Conservation (phyloP, 1,139 yeast species). For the Suhomyces choctaworum region DNA sequence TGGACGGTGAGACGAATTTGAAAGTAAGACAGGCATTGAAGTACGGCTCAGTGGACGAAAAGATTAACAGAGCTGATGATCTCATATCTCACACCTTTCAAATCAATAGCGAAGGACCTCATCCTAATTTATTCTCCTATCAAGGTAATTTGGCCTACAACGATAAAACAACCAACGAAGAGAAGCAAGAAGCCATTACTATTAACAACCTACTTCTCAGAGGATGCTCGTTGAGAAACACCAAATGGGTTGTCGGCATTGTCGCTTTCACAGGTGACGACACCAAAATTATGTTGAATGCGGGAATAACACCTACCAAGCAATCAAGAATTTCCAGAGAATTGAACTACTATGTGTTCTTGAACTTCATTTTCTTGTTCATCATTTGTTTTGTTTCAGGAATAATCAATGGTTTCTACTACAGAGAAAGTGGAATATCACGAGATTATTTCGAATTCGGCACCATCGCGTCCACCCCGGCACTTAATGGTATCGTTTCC, state of each 20-base stretch:
- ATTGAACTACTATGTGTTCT: constrained; percentile 49
- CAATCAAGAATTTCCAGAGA: constrained; percentile 54
- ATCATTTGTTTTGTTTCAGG: constrained; percentile 55
- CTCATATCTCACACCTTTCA: constrained; percentile 40
- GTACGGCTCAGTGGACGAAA: constrained; percentile 37
- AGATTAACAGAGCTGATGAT: constrained; percentile 45
- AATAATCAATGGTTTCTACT: constrained; percentile 52
- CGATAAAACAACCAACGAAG: constrained; percentile 16
- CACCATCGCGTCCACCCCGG: constrained; percentile 52
- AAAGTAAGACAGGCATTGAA: constrained; percentile 53
- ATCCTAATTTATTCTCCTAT: constrained; percentile 53
- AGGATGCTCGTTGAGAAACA: constrained; percentile 55
- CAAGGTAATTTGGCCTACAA: constrained; percentile 49
- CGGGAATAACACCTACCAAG: constrained; percentile 59
- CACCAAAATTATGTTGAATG: constrained; percentile 57
- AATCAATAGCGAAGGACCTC: constrained; percentile 57
- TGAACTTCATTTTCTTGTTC: constrained; percentile 50
- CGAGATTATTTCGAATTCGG: constrained; percentile 50
- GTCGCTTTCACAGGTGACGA: constrained; percentile 56
- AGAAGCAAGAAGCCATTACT: constrained; percentile 43
- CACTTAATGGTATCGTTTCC: constrained; percentile 51
- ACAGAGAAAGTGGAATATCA: constrained; percentile 34
- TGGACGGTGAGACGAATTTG: constrained; percentile 63
- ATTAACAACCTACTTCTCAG: constrained; percentile 51
- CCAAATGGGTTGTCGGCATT: constrained; percentile 55